A percentile compares a stretch with the other conserved stretches of the same genome.
These are phyloP conservation scores for Neofusicoccum sp. DNA, from an alignment of 2,329 filamentous ascomycete genomes.

Conservation along the genomic window DNA sequence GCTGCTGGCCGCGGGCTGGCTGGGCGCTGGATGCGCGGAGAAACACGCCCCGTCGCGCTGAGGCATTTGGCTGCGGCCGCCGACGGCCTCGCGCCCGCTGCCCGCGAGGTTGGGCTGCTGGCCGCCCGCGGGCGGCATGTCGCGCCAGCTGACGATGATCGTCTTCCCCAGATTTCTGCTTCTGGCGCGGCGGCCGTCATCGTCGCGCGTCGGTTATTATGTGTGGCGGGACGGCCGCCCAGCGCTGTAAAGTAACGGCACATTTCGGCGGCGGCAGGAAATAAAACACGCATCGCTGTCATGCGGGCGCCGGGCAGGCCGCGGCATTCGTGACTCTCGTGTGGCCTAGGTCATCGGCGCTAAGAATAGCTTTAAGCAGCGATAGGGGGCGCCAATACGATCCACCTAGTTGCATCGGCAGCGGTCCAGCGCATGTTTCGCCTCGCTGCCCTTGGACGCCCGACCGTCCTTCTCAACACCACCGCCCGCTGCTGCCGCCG, in stretches of 20 bases:
- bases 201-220: background rate
- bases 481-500: constrained; percentile 24
- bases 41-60: background rate
- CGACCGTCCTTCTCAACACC: constrained; percentile 14
- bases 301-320: background rate
- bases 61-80: background rate
- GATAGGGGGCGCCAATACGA: constrained; percentile 13
- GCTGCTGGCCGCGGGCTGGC: constrained; percentile 2
- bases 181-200: too few relatives aligned
- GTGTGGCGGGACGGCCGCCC: background rate
- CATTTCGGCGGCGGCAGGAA: constrained; percentile 3
- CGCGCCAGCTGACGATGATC: constrained; percentile 1
- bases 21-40: constrained; percentile 3
- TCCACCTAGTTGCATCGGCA: constrained; percentile 12
- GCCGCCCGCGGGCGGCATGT: background rate
- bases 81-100: background rate
- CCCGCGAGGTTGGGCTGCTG: background rate
- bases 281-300: constrained; percentile 8
- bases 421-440: constrained; percentile 13
- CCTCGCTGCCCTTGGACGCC: constrained; percentile 11
- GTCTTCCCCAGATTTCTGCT: constrained; percentile 9
- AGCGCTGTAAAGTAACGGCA: constrained; percentile 3
- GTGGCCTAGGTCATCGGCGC: constrained; percentile 6
- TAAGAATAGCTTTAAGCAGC: constrained; percentile 14
- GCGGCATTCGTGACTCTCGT: constrained; percentile 13